A percentile compares a stretch with the other conserved stretches of the same genome.
Evolutionary conservation across 2,329 filamentous ascomycete species (phyloP).

Genomic region (Fusarium sp.): DNA sequence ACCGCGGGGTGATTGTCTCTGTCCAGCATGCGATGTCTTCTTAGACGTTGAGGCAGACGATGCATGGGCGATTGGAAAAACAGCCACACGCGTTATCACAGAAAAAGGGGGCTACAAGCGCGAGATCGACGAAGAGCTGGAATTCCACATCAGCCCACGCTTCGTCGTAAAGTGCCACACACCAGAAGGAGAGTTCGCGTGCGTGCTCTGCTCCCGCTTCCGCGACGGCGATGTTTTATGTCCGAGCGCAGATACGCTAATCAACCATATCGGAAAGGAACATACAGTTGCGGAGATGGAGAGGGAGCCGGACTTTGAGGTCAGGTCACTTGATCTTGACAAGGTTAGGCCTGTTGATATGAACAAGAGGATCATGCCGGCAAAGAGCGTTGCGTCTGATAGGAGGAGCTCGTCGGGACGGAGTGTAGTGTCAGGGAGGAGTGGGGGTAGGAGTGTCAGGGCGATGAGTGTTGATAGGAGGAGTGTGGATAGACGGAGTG

Average conservation of each 20-base stretch:
- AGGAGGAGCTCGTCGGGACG: background rate
- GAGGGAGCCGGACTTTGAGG: slow-evolving; percentile 32
- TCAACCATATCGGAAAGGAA: slow-evolving; percentile 32
- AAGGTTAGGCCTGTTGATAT: background rate
- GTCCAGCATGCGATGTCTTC: slow-evolving; percentile 31
- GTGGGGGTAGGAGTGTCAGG: background rate
- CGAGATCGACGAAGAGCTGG: slow-evolving; percentile 37
- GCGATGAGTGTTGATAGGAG: slow-evolving; percentile 21
- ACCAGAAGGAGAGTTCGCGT: slow-evolving; percentile 36
- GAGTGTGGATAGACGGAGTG: slow-evolving; percentile 8
- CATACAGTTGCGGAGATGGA: slow-evolving; percentile 35
- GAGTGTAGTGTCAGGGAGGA: background rate
- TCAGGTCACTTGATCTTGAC: slow-evolving; percentile 24
- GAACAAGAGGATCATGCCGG: slow-evolving; percentile 14
- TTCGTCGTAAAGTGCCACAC: slow-evolving; percentile 40
- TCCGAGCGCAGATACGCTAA: slow-evolving; percentile 24
- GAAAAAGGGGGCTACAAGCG: slow-evolving; percentile 28
- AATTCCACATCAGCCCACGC: slow-evolving; percentile 35
- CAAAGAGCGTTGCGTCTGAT: background rate
- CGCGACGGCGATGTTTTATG: slow-evolving; percentile 35
- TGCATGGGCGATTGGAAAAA: slow-evolving; percentile 37
- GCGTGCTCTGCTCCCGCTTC: slow-evolving; percentile 33
- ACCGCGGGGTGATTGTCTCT: slow-evolving; percentile 22
- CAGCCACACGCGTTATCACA: slow-evolving; percentile 4
- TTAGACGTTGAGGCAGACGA: slow-evolving; percentile 33